Percentiles rank a stretch among this genome's conserved stretches.
Conservation (phyloP, 768 basidiomycete genomes). For the Lenzites betulinus region DNA sequence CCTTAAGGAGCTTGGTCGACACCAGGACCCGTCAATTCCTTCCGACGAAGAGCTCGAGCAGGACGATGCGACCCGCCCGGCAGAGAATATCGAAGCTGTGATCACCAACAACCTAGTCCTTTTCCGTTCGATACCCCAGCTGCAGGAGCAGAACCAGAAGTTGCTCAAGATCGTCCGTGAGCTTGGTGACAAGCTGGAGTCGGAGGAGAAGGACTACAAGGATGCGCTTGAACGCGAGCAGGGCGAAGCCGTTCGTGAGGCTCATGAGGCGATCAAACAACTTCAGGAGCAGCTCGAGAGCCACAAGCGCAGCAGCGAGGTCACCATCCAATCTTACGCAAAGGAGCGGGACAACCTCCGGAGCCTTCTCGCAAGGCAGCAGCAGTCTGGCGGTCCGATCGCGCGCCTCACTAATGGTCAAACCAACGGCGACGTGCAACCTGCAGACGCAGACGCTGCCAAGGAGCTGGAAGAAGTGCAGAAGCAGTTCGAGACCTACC, state of each 20-base stretch:
- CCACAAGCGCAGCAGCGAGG: slow-evolving; percentile 70
- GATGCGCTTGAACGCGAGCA: slow-evolving; percentile 73
- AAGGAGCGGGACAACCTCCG: slow-evolving; percentile 89
- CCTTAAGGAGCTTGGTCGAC: slow-evolving; percentile 76
- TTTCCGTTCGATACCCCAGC: slow-evolving; percentile 73
- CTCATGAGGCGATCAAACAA: slow-evolving; percentile 82
- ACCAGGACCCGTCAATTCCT: slow-evolving; percentile 81
- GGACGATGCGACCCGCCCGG: slow-evolving; percentile 46
- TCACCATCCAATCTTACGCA: slow-evolving; percentile 76
- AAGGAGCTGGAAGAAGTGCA: slow-evolving; percentile 74
- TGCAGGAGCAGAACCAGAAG: slow-evolving; percentile 94
- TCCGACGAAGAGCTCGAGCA: slow-evolving; percentile 59
- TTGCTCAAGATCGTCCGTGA: slow-evolving; percentile 82
- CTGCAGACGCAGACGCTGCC: slow-evolving; percentile 41
- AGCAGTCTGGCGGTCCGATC: slow-evolving; percentile 8
- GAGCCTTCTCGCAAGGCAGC: slow-evolving; percentile 62
- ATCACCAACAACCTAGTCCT: slow-evolving; percentile 89
- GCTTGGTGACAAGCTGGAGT: slow-evolving; percentile 83
- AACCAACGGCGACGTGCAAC: slow-evolving; percentile 32
- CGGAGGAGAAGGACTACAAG: slow-evolving; percentile 75
- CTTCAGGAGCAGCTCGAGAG: slow-evolving; percentile 77
- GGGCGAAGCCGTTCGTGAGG: slow-evolving; percentile 80
- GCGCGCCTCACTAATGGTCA: slow-evolving; percentile 5
- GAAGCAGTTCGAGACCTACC: slow-evolving; percentile 78
- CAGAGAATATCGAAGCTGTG: slow-evolving; percentile 68